These are phyloP conservation scores for Jaltomata sinuosa DNA, from an alignment of 257 asterid genomes.

Conservation along the genomic window DNA sequence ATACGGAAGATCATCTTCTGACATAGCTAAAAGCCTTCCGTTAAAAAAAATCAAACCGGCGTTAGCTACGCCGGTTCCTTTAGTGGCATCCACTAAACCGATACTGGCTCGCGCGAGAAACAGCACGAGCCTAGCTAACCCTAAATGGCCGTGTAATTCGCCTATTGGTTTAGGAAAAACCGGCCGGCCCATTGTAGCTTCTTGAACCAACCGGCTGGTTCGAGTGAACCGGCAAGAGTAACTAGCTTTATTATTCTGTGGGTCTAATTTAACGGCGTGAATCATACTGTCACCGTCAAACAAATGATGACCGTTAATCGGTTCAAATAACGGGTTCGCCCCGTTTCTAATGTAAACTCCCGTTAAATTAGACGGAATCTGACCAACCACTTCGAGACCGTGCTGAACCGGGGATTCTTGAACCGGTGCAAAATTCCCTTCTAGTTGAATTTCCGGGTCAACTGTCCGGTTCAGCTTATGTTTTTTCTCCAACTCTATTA, in stretches of 20 bases:
- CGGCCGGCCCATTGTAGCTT: slow-evolving; percentile 33
- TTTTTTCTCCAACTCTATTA: slow-evolving; percentile 20
- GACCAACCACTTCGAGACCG: slow-evolving; percentile 37
- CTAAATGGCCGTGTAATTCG: slow-evolving; percentile 53
- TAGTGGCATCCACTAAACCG: slow-evolving; percentile 19
- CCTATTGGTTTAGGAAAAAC: slow-evolving; percentile 55
- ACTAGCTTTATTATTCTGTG: slow-evolving; percentile 20
- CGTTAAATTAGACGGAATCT: slow-evolving; percentile 22
- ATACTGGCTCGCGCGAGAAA: slow-evolving; percentile 21
- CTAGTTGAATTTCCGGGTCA: slow-evolving; percentile 48
- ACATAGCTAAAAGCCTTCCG: slow-evolving; percentile 41
- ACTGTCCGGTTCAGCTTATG: slow-evolving; percentile 31
- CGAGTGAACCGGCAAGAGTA: slow-evolving; percentile 47
- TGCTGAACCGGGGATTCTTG: slow-evolving; percentile 46
- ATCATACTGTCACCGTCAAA: slow-evolving; percentile 73
- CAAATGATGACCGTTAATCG: slow-evolving; percentile 47
- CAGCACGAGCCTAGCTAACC: slow-evolving; percentile 44
- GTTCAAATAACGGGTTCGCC: slow-evolving; percentile 41
- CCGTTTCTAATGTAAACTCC: slow-evolving; percentile 62
- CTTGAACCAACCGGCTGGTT: slow-evolving; percentile 37
- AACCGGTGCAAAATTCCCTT: slow-evolving; percentile 59
- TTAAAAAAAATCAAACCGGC: slow-evolving; percentile 41
- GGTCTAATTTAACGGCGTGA: slow-evolving; percentile 35
- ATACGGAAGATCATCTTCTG: slow-evolving; percentile 63
- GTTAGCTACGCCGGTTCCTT: slow-evolving; percentile 40